Conservation (phyloP, 2,329 filamentous ascomycete species). For the Diaporthe sp. region DNA sequence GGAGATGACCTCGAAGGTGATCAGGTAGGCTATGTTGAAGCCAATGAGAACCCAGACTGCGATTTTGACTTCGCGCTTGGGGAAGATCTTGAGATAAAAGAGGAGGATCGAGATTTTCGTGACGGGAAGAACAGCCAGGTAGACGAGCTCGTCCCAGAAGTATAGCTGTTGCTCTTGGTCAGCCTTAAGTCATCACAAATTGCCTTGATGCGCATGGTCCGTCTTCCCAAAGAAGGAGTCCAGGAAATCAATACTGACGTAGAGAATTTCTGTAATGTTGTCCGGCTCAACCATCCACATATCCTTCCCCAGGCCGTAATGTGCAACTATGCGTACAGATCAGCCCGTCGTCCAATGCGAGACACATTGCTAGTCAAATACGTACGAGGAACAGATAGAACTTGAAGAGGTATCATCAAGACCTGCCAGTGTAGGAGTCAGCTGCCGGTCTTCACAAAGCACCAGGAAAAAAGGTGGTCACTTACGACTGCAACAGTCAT, state of each 20-base stretch:
- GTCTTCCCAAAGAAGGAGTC: too few relatives aligned
- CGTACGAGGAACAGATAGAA: slow-evolving; percentile 43
- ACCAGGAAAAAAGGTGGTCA: background rate
- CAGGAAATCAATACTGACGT: slow-evolving; percentile 39
- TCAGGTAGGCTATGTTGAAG: slow-evolving; percentile 41
- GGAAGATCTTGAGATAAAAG: slow-evolving; percentile 50
- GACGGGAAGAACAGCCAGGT: slow-evolving; percentile 43
- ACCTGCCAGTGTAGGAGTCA: background rate
- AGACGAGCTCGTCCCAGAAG: slow-evolving; percentile 45
- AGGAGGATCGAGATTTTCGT: slow-evolving; percentile 50
- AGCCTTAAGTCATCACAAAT: background rate
- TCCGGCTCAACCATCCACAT: slow-evolving; percentile 55
- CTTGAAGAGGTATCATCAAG: slow-evolving; percentile 40
- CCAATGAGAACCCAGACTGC: slow-evolving; percentile 42
- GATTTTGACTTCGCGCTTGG: slow-evolving; percentile 41
- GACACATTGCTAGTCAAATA: background rate
- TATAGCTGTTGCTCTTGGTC: slow-evolving; percentile 39
- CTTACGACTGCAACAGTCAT: slow-evolving; percentile 43
- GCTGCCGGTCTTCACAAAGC: background rate
- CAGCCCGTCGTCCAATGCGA: background rate
- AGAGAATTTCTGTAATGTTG: slow-evolving; percentile 54
- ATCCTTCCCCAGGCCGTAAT: slow-evolving; percentile 53
- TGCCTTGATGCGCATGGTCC: background rate
- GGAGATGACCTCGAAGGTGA: slow-evolving; percentile 42
- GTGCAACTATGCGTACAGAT: slow-evolving; percentile 43